Evolutionary conservation across 2,329 filamentous ascomycete species (phyloP), one percentile per base, ranked within the genome.

Genomic region (Xylaria sp.): DNA sequence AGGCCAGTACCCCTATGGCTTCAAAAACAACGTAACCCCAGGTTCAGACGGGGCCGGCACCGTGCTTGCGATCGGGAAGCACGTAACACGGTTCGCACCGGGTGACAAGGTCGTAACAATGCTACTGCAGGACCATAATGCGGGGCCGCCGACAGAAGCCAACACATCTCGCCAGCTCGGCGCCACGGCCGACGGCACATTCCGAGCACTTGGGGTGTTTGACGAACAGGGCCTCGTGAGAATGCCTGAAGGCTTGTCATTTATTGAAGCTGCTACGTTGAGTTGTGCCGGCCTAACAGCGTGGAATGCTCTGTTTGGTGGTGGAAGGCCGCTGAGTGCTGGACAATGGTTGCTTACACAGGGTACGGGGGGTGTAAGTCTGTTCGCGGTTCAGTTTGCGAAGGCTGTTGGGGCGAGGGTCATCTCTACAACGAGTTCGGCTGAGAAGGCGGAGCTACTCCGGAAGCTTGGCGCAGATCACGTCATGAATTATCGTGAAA

Each of bases 401-500:
- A 80, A 81, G 59, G 84, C 85, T 0, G 80, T 81, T 1, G 86
- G 85, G 2, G 84, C 85, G 9, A 83, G 72, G 1, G 84, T 89
- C 0, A 87, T 91, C 53, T 82, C 89, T 0, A 90, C 88, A 0
- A 89, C 87, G 0, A 88, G 86, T 0, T 86, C 84, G 0, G 67
- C 71, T 0, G 74, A 75, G 28, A 84, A 84, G 68, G 79, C 74
- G 0, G 72, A 77, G 6, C 51, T 77, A 0, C 74, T 84, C 5
- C 78, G 80, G 72, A 75, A 70, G 31, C 75, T 85, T 0, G 83
- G 82, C 1, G 83, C 79, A 0, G 78, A 82, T 44, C 79, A 82
- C 53, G 76, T 83, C 33, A 78, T 85, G 54, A 84, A 85, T 72
- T 85, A 84, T 64, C 79, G 76, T 17, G 78, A 80, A 23, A 77